Conservation (phyloP, 2,329 filamentous ascomycete species). For the Talaromyces piceae region DNA sequence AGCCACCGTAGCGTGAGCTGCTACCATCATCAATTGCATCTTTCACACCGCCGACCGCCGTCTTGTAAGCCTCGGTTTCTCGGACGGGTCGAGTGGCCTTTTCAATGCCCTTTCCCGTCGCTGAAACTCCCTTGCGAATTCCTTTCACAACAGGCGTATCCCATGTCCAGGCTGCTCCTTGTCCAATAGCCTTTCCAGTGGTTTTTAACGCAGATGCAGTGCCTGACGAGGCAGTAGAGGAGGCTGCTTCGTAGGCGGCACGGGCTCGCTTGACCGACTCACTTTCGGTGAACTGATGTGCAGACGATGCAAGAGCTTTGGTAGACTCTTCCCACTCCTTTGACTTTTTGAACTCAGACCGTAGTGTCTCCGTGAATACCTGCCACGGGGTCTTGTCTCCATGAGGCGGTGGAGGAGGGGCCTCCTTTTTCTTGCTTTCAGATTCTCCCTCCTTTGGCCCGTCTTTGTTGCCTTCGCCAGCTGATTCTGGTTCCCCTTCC, state of each 20-base stretch:
- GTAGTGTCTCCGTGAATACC: conserved; percentile 95
- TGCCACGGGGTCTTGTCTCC: conserved; percentile 98
- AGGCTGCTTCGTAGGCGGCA: conserved; percentile 79
- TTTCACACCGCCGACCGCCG: conserved; percentile 61
- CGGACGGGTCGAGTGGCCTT: conserved; percentile 92
- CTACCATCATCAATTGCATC: conserved; percentile 95
- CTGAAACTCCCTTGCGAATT: conserved; percentile 75
- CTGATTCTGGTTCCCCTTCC: conserved; percentile 27
- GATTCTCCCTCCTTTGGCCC: conserved; percentile 33
- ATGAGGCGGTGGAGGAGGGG: conserved; percentile 85
- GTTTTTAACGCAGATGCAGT: conserved; percentile 74
- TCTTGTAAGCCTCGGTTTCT: conserved; percentile 89
- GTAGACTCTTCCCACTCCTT: conserved; percentile 99
- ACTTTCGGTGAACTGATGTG: conserved; percentile 87
- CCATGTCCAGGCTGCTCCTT: conserved; percentile 94
- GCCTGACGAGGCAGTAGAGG: conserved; percentile 70
- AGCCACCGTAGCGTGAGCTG: conserved; percentile 91
- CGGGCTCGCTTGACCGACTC: conserved; percentile 80
- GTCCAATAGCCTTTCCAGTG: conserved; percentile 79
- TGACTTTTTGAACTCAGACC: conserved; percentile 86
- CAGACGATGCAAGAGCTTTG: conserved; percentile 82
- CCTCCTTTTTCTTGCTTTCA: conserved; percentile 54
- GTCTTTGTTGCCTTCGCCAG: conserved; percentile 39
- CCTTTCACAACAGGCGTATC: conserved; percentile 90
- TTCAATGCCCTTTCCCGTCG: conserved; percentile 79